Evolutionary conservation across 1,284 basidiomycete genomes (phyloP).

Genomic region (Psilocybe mexicana): DNA sequence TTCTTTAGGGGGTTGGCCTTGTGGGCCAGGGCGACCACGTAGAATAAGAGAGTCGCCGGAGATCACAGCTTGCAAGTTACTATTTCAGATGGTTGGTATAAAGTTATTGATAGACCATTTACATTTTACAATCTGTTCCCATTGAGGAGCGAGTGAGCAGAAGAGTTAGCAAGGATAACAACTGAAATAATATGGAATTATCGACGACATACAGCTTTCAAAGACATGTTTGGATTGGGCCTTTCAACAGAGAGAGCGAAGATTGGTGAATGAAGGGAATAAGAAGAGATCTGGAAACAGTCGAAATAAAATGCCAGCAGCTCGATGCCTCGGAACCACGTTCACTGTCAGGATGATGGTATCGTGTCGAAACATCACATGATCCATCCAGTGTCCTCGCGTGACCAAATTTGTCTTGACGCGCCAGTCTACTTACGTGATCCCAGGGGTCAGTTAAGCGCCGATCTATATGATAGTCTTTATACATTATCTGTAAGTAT

Average conservation of each 20-base stretch:
- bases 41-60: conserved; percentile 89
- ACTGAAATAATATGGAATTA: too few species aligned
- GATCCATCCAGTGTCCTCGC: not conserved
- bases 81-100: conserved; percentile 13
- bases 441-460: too few species aligned
- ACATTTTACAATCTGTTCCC: conserved; percentile 70
- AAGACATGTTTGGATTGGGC: conserved; percentile 46
- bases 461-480: too few species aligned
- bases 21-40: conserved; percentile 72
- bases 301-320: conserved; percentile 12
- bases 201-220: conserved; percentile 61
- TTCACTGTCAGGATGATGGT: not conserved
- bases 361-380: not conserved
- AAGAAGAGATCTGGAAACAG: conserved; percentile 1
- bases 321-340: not conserved
- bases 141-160: not conserved
- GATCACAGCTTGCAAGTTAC: conserved; percentile 64
- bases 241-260: conserved; percentile 5
- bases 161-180: not conserved
- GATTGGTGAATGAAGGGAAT: conserved; percentile 1
- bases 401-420: not conserved
- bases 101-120: conserved; percentile 20
- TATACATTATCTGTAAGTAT: too few species aligned
- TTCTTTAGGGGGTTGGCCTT: conserved; percentile 87
- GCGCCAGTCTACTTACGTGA: not conserved